Evolutionary conservation across 257 asterid species (phyloP).

Genomic region (Coffea canephora): DNA sequence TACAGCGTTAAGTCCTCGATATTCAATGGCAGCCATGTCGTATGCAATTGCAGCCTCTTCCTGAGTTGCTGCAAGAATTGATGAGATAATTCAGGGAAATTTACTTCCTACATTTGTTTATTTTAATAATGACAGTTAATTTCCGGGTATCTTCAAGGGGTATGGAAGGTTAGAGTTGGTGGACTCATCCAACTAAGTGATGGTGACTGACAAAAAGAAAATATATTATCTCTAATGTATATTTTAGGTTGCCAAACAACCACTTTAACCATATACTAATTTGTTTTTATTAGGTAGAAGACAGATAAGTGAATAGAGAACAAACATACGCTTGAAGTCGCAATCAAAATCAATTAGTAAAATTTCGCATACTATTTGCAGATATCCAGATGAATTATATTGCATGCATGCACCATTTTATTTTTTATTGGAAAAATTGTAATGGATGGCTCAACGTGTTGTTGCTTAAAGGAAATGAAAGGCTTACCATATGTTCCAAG

Average conservation of each 20-base stretch:
- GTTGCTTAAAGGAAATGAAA: background rate
- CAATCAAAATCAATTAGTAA: background rate
- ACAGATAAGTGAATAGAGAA: background rate
- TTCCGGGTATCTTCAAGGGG: background rate
- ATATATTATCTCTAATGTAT: background rate
- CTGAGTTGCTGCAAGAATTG: constrained; percentile 60
- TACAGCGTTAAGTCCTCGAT: constrained; percentile 80
- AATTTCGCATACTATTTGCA: background rate
- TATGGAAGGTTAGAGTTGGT: constrained; percentile 23
- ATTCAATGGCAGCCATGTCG: constrained; percentile 88
- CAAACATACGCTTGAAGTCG: background rate
- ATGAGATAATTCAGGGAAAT: background rate
- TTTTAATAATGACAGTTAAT: constrained; percentile 1
- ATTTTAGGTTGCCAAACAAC: constrained; percentile 27
- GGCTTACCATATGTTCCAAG: constrained; percentile 78
- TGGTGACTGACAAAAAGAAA: constrained; percentile 2
- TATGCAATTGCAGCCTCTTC: constrained; percentile 89
- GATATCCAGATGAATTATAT: background rate
- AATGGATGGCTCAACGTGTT: background rate
- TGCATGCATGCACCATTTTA: background rate
- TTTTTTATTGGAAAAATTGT: background rate
- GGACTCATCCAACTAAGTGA: constrained; percentile 31
- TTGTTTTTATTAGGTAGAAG: constrained; percentile 6
- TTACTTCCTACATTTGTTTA: background rate
- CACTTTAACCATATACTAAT: background rate